Conservation (phyloP, 208 protist genomes). For the Wallacemonas sp. region DNA sequence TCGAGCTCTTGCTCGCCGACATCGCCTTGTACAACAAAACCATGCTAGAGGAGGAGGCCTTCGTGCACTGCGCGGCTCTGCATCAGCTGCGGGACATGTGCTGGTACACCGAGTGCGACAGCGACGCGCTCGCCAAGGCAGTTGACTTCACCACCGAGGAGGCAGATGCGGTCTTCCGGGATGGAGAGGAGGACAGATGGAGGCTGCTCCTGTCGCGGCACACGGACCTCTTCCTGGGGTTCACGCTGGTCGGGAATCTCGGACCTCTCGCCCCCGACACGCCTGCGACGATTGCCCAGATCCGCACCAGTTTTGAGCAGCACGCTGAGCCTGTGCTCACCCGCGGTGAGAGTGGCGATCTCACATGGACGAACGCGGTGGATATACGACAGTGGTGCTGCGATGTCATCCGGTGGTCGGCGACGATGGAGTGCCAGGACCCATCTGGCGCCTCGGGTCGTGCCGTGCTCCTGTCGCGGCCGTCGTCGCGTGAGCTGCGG, state of each 20-base stretch:
- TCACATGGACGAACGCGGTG: too few species aligned
- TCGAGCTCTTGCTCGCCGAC: slow-evolving; percentile 49
- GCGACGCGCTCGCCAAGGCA: neutral
- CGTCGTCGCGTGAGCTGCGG: slow-evolving; percentile 49
- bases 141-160: slow-evolving; percentile 6
- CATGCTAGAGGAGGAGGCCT: slow-evolving; percentile 26
- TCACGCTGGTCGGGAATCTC: slow-evolving; percentile 1
- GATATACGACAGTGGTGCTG: slow-evolving; percentile 12
- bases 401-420: slow-evolving; percentile 4
- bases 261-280: neutral
- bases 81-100: slow-evolving; percentile 50
- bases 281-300: slow-evolving; percentile 8
- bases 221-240: neutral
- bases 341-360: too few species aligned
- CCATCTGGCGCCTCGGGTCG: neutral
- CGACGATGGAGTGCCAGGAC: neutral
- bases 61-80: slow-evolving; percentile 45
- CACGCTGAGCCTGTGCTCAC: neutral
- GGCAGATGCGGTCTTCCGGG: neutral
- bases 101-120: slow-evolving; percentile 22
- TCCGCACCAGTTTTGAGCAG: neutral
- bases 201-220: neutral
- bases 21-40: slow-evolving; percentile 38
- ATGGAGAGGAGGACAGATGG: neutral
- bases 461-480: slow-evolving; percentile 12